Base-by-base conservation (phyloP, 75 land plant species). In the Cupressus sempervirens region DNA sequence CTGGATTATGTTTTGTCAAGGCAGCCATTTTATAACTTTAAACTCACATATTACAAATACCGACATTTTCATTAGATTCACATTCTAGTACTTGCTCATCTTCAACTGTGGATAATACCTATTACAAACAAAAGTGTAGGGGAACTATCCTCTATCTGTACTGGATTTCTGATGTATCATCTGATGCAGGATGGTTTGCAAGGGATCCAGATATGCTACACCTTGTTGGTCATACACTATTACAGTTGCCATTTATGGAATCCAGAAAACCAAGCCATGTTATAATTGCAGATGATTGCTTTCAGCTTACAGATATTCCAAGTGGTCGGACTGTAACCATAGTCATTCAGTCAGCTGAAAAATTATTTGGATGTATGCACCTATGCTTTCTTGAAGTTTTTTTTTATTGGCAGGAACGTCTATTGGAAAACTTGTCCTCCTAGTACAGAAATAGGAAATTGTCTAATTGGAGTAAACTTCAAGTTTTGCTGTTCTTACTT, bases 211-310 rank as follows among this genome's bases (percentile, higher is more conserved):
- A 90, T 86, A 74, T 91, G 46, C 45, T 95, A 50, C 86, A 86
- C 29, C 86, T 86, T 80, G 98, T 93, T 84, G 98, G 97, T 5
- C 87, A 90, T 82, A 89, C 84, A 45, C 82, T 96, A 70, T 89
- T 96, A 54, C 93, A 92, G 80, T 76, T 84, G 81, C 84, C 94
- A 38, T 70, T 83, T 38, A 34, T 79, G 81, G 89, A 86, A 30
- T 77, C 79, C 46, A 93, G 87, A 82, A 70, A 86, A 52, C 35
- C 86, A 82, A 91, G 89, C 84, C 89, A 87, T 83, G 83, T 95
- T 84, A 84, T 93, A 13, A 83, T 92, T 86, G 95, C 94, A 82
- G 97, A 93, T 90, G 97, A 96, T 88, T 88, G 91, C 72, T 97
- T 97, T 88, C 85, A 93, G 74, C 90, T 92, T 35, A 88, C 89